These are phyloP conservation scores for Lipomyces mesembrius DNA, from an alignment of 805 yeast species.

Conservation along the genomic window DNA sequence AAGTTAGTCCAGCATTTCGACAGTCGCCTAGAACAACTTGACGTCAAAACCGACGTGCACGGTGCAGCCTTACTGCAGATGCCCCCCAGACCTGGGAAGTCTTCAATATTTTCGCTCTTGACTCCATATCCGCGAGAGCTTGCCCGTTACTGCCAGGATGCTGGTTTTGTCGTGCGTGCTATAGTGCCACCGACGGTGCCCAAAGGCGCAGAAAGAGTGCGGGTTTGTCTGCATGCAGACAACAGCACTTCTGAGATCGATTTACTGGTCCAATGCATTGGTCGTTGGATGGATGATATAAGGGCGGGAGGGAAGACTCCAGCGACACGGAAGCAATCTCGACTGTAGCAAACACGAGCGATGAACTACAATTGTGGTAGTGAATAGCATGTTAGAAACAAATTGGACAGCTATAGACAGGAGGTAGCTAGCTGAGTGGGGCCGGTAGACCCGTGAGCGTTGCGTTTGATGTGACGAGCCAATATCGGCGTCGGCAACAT, in stretches of 20 bases:
- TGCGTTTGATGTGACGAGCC: no score
- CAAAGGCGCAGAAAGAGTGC: slow-evolving; percentile 38
- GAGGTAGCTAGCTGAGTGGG: no score
- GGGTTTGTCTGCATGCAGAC: slow-evolving; percentile 39
- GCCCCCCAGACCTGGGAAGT: slow-evolving; percentile 11
- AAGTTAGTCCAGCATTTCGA: slow-evolving; percentile 3
- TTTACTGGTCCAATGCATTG: background rate
- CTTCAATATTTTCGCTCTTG: slow-evolving; percentile 28
- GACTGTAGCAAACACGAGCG: background rate
- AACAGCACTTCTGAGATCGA: slow-evolving; percentile 22
- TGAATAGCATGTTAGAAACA: no score
- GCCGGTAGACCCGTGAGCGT: no score
- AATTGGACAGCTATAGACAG: no score
- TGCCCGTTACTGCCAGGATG: slow-evolving; percentile 36
- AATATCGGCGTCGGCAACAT: no score
- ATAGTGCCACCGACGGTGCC: slow-evolving; percentile 42
- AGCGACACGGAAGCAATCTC: background rate
- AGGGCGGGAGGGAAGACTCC: background rate
- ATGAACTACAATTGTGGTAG: no score
- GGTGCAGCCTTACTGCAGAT: slow-evolving; percentile 2
- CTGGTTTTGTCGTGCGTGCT: slow-evolving; percentile 39
- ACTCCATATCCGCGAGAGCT: slow-evolving; percentile 33
- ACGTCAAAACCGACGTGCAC: background rate
- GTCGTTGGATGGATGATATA: slow-evolving; percentile 2
- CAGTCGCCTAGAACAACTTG: slow-evolving; percentile 9